phyloP scores from a whole-genome alignment of 2,329 filamentous ascomycete species.

The Trichoderma arundinaceum region DNA sequence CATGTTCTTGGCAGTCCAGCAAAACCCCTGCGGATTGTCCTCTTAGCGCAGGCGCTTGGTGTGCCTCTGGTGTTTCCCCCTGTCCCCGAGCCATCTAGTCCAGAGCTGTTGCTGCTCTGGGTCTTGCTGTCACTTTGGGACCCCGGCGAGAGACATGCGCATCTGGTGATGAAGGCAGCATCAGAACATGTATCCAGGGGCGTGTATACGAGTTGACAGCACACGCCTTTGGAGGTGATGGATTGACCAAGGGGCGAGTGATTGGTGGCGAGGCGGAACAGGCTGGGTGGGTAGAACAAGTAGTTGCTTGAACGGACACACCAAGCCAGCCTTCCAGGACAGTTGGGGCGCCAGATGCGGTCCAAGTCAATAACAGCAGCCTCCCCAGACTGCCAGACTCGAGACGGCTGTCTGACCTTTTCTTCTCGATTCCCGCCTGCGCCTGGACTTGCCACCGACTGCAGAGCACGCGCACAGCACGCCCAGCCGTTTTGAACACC shows the following conservation, averaged over 20 bases:
- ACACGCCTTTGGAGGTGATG: conserved; percentile 23
- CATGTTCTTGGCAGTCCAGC: conserved; percentile 23
- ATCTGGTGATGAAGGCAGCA: conserved; percentile 12
- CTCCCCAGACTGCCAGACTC: conserved; percentile 17
- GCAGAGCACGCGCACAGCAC: neutral
- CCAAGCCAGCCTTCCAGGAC: conserved; percentile 10
- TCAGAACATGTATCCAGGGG: conserved; percentile 24
- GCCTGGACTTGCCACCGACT: conserved; percentile 1
- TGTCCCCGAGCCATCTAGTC: conserved; percentile 13
- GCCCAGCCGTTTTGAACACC: too few species aligned
- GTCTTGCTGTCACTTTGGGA: conserved; percentile 22
- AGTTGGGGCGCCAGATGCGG: conserved; percentile 12
- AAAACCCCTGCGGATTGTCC: conserved; percentile 23
- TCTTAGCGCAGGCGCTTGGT: conserved; percentile 25
- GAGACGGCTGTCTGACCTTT: conserved; percentile 8
- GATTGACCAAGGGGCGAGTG: conserved; percentile 16
- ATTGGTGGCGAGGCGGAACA: conserved; percentile 28
- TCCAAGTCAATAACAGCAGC: conserved; percentile 27
- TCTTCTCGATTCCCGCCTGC: conserved; percentile 3
- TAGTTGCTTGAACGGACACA: conserved; percentile 11
- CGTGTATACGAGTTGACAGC: conserved; percentile 27
- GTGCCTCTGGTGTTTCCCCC: conserved; percentile 6
- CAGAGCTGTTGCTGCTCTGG: neutral
- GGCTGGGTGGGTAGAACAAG: conserved; percentile 26
- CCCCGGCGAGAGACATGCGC: conserved; percentile 22